phyloP scores from a whole-genome alignment of 176 grass and related monocot species.

The Aegilops bicornis region DNA sequence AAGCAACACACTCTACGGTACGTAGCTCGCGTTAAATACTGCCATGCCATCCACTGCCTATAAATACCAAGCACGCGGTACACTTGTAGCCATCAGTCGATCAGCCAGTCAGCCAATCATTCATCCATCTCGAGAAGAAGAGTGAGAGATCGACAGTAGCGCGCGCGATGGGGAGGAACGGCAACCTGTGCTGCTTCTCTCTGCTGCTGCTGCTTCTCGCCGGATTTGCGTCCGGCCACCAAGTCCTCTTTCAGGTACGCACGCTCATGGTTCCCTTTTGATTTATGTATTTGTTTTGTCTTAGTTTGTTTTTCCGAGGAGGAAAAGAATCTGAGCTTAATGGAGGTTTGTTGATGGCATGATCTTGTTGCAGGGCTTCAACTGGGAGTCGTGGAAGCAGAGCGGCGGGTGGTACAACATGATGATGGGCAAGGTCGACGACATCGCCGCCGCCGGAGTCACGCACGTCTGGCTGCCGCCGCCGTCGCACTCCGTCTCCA shows the following conservation, averaged over 20 bases:
- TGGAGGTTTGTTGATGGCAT: neutral
- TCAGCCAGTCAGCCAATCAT: neutral
- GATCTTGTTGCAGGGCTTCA: constrained; percentile 53
- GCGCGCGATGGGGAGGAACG: neutral
- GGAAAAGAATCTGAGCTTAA: neutral
- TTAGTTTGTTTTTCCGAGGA: no score
- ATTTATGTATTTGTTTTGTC: no score
- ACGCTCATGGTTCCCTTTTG: no score
- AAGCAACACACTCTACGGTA: constrained; percentile 16
- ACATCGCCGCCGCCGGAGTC: no score
- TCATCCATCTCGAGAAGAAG: neutral
- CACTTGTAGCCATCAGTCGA: neutral
- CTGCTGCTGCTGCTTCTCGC: constrained; percentile 20
- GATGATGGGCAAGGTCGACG: constrained; percentile 20
- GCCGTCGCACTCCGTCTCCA: no score
- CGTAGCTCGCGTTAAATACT: neutral
- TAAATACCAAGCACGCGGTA: neutral
- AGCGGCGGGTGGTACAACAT: constrained; percentile 68
- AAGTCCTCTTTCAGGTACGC: constrained; percentile 64
- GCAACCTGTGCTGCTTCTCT: constrained; percentile 15
- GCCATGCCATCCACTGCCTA: neutral
- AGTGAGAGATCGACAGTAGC: neutral
- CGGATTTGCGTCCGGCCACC: constrained; percentile 14
- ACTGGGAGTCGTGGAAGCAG: constrained; percentile 87
- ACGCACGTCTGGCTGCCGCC: no score